Evolutionary conservation across 2,329 filamentous ascomycete genomes (phyloP).

Genomic region (Eutypella sp.): DNA sequence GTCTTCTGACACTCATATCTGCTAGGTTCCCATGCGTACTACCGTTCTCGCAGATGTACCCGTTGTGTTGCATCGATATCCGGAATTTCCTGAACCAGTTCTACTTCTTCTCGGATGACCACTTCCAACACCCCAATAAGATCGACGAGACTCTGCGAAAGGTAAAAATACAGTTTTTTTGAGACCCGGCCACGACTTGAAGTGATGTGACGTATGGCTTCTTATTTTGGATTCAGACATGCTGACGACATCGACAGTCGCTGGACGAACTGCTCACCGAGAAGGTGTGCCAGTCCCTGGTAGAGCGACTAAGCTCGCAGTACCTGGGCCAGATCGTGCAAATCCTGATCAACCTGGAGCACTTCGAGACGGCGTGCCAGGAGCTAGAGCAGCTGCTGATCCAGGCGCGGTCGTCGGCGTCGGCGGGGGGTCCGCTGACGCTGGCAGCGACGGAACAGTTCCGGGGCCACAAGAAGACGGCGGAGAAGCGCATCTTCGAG

Average conservation of each 20-base stretch:
- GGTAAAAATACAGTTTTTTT: conserved; percentile 36
- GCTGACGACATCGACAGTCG: conserved; percentile 46
- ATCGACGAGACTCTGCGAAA: conserved; percentile 88
- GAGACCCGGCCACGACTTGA: no score
- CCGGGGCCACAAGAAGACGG: conserved; percentile 84
- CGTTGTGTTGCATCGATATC: conserved; percentile 95
- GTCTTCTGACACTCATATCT: no score
- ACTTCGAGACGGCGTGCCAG: conserved; percentile 89
- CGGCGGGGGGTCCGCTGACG: conserved; percentile 72
- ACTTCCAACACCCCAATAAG: conserved; percentile 83
- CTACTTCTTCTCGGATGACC: conserved; percentile 94
- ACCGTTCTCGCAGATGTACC: conserved; percentile 98
- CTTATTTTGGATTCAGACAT: no score
- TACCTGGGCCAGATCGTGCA: conserved; percentile 98
- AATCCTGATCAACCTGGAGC: conserved; percentile 94
- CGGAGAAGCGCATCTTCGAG: conserved; percentile 96
- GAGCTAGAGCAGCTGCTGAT: conserved; percentile 86
- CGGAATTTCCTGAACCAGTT: conserved; percentile 97
- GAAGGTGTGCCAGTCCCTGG: conserved; percentile 85
- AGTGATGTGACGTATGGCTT: no score
- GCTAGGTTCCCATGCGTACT: conserved; percentile 85
- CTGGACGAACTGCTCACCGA: conserved; percentile 91
- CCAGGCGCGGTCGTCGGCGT: conserved; percentile 75
- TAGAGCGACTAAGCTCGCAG: conserved; percentile 83
- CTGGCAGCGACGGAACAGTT: conserved; percentile 84